Evolutionary conservation across 2,329 filamentous ascomycete species (phyloP), one percentile per base, ranked within the genome.

Genomic region (Tolypocladium endophyticum): DNA sequence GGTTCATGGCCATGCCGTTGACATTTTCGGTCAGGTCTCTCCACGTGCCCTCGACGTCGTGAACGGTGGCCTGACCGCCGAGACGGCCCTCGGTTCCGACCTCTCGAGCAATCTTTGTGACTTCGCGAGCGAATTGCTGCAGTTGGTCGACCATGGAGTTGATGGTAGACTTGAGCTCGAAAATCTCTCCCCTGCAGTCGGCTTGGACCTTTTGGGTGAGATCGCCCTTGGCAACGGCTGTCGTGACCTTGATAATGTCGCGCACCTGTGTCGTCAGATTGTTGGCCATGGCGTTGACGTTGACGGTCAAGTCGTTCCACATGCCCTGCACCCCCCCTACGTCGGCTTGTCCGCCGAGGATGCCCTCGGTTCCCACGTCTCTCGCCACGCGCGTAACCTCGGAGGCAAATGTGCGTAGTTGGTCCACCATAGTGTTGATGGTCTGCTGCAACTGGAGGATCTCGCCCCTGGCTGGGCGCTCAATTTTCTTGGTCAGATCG

Each of bases 121-220:
- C 94, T 77, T 97, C 93, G 70, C 92, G 89, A 12, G 94, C 94
- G 71, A 97, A 97, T 71, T 97, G 92, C 70, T 96, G 91, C 60
- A 99, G 80, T 73, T 97, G 94, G 73, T 97, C 94, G 65, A 99
- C 93, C 93, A 99, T 99, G 72, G 90, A 94, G 76, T 99, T 99
- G 79, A 97, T 99, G 55, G 94, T 97, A 61, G 92, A 92, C 76
- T 99, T 99, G 70, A 99, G 88, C 77, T 90, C 91, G 71, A 87
- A 89, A 69, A 92, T 97, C 81, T 93, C 94, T 74, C 89, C 95
- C 77, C 87, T 89, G 76, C 89, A 93, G 70, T 90, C 91, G 62
- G 92, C 92, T 73, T 96, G 91, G 45, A 99, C 93, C 74, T 97
- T 97, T 74, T 96, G 93, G 57, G 92, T 97, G 67, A 99, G 81